Percentiles rank a stretch among this genome's conserved stretches.
phyloP scores from a whole-genome alignment of 208 protist species.

The Leishmania gerbilli region DNA sequence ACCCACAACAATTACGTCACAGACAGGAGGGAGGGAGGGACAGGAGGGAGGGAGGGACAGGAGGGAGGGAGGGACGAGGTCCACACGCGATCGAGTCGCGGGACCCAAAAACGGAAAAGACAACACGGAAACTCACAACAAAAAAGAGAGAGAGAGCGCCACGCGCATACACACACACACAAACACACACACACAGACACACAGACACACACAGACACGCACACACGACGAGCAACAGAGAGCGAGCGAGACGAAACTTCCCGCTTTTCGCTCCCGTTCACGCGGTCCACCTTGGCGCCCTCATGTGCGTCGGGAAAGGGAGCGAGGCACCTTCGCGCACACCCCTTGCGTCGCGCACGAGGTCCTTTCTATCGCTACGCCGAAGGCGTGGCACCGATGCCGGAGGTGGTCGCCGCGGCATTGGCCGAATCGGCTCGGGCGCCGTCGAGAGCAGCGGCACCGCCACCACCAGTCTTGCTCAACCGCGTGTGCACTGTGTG shows the following conservation, averaged over 20 bases:
- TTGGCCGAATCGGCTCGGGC: conserved; percentile 18
- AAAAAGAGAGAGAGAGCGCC: neutral
- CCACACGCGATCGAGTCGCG: neutral
- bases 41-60: neutral
- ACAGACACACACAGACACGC: too few species aligned
- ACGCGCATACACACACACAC: neutral
- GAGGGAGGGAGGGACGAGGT: neutral
- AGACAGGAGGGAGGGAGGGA: neutral
- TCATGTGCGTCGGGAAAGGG: neutral
- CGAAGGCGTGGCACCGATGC: neutral
- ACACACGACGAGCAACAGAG: neutral
- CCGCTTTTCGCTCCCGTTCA: too few species aligned
- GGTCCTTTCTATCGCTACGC: neutral
- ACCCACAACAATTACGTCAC: neutral
- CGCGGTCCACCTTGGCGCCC: neutral
- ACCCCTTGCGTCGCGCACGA: neutral
- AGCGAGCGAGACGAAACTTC: neutral
- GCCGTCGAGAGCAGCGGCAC: conserved; percentile 20
- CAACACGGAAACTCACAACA: neutral
- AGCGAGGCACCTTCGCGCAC: neutral
- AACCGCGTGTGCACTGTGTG: conserved; percentile 57
- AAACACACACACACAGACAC: too few species aligned
- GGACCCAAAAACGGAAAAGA: neutral
- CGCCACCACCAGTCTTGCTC: conserved; percentile 33
- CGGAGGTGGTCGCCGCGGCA: conserved; percentile 1